A percentile compares a stretch with the other conserved stretches of the same genome.
phyloP scores from a whole-genome alignment of 2,329 filamentous ascomycete species.

The Aspergillus caelatus region DNA sequence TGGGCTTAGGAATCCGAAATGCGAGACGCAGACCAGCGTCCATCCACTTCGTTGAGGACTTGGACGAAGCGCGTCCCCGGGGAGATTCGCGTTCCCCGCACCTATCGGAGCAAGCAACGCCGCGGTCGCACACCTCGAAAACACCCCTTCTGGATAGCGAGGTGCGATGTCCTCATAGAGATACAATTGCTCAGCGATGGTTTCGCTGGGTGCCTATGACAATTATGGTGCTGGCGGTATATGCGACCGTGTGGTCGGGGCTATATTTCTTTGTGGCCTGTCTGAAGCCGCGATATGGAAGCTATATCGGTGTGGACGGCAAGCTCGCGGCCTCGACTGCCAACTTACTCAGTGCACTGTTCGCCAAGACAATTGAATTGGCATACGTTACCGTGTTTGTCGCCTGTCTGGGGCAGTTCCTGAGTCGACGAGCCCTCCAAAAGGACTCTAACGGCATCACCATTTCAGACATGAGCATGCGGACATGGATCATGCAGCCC shows the following conservation, averaged over 20 bases:
- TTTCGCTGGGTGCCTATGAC: conserved; percentile 40
- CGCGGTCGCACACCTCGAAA: conserved; percentile 4
- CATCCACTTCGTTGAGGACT: not conserved
- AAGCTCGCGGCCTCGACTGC: conserved; percentile 64
- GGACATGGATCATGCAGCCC: conserved; percentile 73
- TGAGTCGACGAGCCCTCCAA: conserved; percentile 69
- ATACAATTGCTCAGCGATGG: conserved; percentile 33
- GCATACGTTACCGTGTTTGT: conserved; percentile 79
- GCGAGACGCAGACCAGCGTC: not conserved
- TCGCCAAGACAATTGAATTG: conserved; percentile 77
- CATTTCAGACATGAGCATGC: conserved; percentile 76
- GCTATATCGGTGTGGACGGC: conserved; percentile 52
- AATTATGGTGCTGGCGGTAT: conserved; percentile 41
- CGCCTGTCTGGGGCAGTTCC: conserved; percentile 71
- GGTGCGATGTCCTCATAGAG: conserved; percentile 34
- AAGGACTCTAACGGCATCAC: conserved; percentile 66
- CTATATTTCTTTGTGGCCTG: conserved; percentile 66
- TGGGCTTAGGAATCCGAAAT: conserved; percentile 5
- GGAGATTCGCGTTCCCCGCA: not conserved
- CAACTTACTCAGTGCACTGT: conserved; percentile 66
- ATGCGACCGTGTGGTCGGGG: conserved; percentile 40
- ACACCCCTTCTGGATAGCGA: conserved; percentile 13
- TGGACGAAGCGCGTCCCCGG: not conserved
- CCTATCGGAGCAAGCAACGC: not conserved
- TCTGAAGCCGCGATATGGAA: conserved; percentile 63